Evolutionary conservation across 1,284 basidiomycete genomes (phyloP).

Genomic region (Rhodotorula glutinis): DNA sequence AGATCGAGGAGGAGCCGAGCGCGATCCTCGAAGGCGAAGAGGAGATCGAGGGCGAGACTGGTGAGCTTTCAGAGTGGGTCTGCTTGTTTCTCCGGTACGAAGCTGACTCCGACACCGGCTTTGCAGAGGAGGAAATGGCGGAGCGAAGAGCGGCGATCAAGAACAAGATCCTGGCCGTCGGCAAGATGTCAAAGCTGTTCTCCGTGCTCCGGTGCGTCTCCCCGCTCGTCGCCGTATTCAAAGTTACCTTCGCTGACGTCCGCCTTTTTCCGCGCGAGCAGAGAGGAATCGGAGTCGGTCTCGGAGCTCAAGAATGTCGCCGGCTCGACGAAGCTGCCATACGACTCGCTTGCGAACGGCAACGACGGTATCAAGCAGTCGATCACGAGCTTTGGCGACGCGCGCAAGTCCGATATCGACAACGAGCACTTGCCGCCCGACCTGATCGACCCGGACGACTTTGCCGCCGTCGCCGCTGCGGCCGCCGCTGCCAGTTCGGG

Average conservation of each 20-base stretch:
- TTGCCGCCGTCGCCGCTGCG: constrained; percentile 49
- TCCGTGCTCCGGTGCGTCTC: constrained; percentile 78
- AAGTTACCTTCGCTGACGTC: too few species aligned
- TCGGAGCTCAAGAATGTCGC: constrained; percentile 92
- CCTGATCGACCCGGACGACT: constrained; percentile 81
- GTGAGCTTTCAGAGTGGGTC: constrained; percentile 15
- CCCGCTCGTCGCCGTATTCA: background rate
- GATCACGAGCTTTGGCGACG: constrained; percentile 91
- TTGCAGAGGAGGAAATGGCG: constrained; percentile 56
- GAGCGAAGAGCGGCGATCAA: constrained; percentile 84
- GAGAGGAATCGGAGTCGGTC: constrained; percentile 96
- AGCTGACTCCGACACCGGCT: background rate
- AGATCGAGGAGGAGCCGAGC: constrained; percentile 45
- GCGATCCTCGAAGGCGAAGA: constrained; percentile 10
- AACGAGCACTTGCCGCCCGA: constrained; percentile 96
- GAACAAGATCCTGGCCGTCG: constrained; percentile 98
- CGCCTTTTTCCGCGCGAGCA: too few species aligned
- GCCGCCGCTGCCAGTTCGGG: constrained; percentile 25
- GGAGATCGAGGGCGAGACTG: constrained; percentile 32
- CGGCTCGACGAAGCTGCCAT: constrained; percentile 74
- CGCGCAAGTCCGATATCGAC: constrained; percentile 97
- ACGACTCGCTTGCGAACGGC: constrained; percentile 80
- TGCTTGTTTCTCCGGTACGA: too few species aligned
- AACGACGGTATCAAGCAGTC: constrained; percentile 95
- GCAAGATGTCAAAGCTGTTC: constrained; percentile 93